These are phyloP conservation scores for Parasarocladium wereldwijsianum DNA, from an alignment of 2,329 filamentous ascomycete genomes.

Conservation along the genomic window DNA sequence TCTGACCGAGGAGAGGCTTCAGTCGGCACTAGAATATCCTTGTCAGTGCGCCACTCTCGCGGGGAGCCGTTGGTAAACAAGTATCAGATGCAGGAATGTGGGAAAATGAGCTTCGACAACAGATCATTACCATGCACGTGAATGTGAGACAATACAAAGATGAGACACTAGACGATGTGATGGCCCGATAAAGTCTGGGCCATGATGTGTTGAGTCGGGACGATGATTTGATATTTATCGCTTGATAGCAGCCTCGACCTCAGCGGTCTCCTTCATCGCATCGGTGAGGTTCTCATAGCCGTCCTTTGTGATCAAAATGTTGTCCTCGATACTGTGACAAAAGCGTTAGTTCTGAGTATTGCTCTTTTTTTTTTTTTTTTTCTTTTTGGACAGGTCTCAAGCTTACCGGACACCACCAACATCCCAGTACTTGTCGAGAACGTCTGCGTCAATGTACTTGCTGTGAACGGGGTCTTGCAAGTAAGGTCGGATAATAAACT, in stretches of 20 bases:
- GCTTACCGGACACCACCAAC: slow-evolving; percentile 68
- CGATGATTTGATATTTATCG: too few relatives aligned
- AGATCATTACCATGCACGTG: too few relatives aligned
- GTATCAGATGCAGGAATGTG: too few relatives aligned
- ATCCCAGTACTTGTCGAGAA: slow-evolving; percentile 68
- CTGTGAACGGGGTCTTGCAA: slow-evolving; percentile 56
- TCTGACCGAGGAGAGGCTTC: too few relatives aligned
- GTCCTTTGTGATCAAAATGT: slow-evolving; percentile 54
- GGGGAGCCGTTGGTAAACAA: too few relatives aligned
- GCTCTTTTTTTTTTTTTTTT: too few relatives aligned
- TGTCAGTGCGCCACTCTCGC: too few relatives aligned
- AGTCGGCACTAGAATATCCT: too few relatives aligned
- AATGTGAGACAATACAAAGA: neutral
- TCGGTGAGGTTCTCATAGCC: slow-evolving; percentile 62
- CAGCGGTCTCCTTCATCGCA: slow-evolving; percentile 51
- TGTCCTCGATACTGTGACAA: slow-evolving; percentile 47
- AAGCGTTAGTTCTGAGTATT: slow-evolving; percentile 11
- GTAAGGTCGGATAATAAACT: slow-evolving; percentile 74
- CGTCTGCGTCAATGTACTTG: slow-evolving; percentile 55
- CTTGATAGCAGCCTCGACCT: slow-evolving; percentile 33
- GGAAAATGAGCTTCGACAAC: too few relatives aligned
- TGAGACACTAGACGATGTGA: neutral
- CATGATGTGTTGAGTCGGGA: neutral
- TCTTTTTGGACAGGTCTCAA: too few relatives aligned
- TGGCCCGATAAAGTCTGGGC: neutral